These are phyloP conservation scores for Pseudocercospora crystallina DNA, from an alignment of 2,329 filamentous ascomycete species.

Conservation along the genomic window DNA sequence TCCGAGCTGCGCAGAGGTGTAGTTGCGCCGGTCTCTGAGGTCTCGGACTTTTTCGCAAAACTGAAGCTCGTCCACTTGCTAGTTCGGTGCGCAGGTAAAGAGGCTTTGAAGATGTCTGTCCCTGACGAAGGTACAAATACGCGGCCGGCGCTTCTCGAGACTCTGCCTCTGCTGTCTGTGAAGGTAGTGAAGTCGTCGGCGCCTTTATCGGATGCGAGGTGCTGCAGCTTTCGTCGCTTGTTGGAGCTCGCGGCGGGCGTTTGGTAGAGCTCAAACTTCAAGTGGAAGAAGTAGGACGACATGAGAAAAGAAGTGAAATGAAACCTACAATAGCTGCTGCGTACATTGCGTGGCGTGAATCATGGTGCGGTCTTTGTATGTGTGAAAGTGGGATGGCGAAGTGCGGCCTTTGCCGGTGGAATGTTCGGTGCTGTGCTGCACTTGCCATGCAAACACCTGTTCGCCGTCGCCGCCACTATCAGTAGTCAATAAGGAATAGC, in stretches of 20 bases:
- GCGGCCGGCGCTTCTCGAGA: background rate
- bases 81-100: conserved; percentile 44
- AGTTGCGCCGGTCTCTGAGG: conserved; percentile 4
- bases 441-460: no score
- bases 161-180: background rate
- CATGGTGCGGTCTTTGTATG: no score
- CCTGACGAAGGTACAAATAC: conserved; percentile 42
- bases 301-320: conserved; percentile 35
- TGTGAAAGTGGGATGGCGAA: no score
- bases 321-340: conserved; percentile 13
- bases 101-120: conserved; percentile 47
- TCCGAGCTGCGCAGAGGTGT: conserved; percentile 15
- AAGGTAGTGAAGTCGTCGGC: background rate
- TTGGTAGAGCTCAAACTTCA: conserved; percentile 60
- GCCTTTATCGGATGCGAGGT: conserved; percentile 7
- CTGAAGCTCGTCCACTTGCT: conserved; percentile 36
- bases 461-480: no score
- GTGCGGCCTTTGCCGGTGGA: no score
- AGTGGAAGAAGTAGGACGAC: conserved; percentile 65
- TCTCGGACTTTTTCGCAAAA: conserved; percentile 17
- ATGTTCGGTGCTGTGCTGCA: no score
- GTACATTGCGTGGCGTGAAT: no score
- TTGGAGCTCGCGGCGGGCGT: conserved; percentile 27
- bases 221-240: conserved; percentile 12
- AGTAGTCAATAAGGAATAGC: no score